Evolutionary conservation across 345 rosid genomes (phyloP).

Genomic region (Eucalyptus pauciflora): DNA sequence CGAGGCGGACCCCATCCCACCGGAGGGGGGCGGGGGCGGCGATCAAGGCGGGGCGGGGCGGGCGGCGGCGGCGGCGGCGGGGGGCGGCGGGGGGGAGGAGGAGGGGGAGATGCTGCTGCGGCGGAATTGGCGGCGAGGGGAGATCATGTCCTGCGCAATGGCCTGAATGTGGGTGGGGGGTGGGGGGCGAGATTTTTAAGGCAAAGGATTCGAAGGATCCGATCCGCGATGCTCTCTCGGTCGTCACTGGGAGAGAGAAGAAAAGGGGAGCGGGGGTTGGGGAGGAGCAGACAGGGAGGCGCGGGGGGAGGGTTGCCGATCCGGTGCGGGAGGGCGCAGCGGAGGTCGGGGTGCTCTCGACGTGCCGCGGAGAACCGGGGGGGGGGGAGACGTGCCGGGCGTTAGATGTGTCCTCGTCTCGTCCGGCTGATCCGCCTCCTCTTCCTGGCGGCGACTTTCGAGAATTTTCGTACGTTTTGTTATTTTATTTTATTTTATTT

Average conservation of each 20-base stretch:
- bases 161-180: not conserved
- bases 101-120: not conserved
- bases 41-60: not conserved
- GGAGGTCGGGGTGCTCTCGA: not conserved
- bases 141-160: not conserved
- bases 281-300: not conserved
- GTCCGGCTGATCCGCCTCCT: not conserved
- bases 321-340: not conserved
- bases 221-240: not conserved
- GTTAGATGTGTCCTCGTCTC: not conserved
- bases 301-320: not conserved
- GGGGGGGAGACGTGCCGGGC: not conserved
- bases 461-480: not conserved
- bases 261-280: not conserved
- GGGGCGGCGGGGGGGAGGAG: not conserved
- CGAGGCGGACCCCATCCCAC: constrained; percentile 77
- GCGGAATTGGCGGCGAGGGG: not conserved
- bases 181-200: not conserved
- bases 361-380: not conserved
- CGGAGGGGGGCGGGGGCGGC: not conserved
- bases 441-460: not conserved
- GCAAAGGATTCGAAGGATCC: not conserved
- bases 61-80: not conserved
- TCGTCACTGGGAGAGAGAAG: not conserved
- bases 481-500: too few species aligned